Conservation (phyloP, 73 alveolate species). For the Paramecium sonneborni region DNA sequence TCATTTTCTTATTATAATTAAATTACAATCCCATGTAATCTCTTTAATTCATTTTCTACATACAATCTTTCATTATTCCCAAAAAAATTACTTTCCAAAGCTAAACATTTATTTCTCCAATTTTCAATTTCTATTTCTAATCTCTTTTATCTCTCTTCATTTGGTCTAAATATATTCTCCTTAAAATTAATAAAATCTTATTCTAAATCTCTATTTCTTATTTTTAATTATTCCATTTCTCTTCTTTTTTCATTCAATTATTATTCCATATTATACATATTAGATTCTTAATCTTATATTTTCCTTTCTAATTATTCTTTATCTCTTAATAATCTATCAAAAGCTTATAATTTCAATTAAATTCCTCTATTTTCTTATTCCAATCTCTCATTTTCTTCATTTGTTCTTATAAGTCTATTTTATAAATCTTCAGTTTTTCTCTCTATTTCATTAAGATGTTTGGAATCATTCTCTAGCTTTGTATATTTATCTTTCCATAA, state of each 20-base stretch:
- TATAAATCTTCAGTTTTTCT: conserved; percentile 18
- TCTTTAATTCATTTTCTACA: conserved; percentile 53
- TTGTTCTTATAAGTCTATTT: conserved; percentile 19
- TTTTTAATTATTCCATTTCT: neutral
- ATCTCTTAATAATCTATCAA: conserved; percentile 25
- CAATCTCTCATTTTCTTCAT: conserved; percentile 55
- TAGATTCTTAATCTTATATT: conserved; percentile 31
- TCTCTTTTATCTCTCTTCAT: conserved; percentile 44
- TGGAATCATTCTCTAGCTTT: conserved; percentile 1
- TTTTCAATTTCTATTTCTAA: conserved; percentile 36
- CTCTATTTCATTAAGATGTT: conserved; percentile 23
- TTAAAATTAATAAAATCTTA: conserved; percentile 44
- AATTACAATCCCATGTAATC: neutral
- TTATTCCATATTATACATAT: neutral
- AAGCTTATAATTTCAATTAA: conserved; percentile 47
- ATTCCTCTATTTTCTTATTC: conserved; percentile 57
- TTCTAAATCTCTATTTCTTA: conserved; percentile 11
- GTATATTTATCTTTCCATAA: conserved; percentile 10
- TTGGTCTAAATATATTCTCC: conserved; percentile 44
- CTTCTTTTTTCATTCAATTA: conserved; percentile 50
- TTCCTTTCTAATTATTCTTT: conserved; percentile 38
- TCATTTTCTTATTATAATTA: conserved; percentile 48
- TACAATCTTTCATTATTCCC: conserved; percentile 58
- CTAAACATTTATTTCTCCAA: conserved; percentile 59
- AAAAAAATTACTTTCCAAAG: conserved; percentile 35